These are phyloP conservation scores for Cylindrodendrum hubeiense DNA, from an alignment of 2,329 filamentous ascomycete species.

Conservation along the genomic window DNA sequence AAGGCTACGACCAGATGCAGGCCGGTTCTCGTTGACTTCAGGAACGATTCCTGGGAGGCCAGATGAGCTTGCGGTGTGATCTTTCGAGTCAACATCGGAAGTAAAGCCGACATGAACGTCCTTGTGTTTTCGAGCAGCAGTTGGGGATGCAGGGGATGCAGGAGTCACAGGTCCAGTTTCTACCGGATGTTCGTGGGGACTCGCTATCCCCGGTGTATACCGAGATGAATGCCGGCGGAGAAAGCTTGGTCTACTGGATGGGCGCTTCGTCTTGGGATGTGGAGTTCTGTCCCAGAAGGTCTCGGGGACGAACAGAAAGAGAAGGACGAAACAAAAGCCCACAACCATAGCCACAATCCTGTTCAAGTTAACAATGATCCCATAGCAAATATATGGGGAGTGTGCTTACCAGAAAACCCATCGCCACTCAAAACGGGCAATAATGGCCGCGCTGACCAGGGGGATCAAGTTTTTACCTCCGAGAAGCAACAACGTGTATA, in stretches of 20 bases:
- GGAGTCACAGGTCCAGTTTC: conserved; percentile 17
- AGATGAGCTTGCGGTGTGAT: not conserved
- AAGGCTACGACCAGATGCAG: not conserved
- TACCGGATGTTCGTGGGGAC: conserved; percentile 9
- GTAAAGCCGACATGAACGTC: conserved; percentile 51
- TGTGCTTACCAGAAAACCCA: conserved; percentile 85
- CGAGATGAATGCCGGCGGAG: conserved; percentile 63
- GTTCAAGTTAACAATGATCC: not conserved
- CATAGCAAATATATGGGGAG: too few species aligned
- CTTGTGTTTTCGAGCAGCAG: conserved; percentile 38
- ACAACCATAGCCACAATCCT: conserved; percentile 88
- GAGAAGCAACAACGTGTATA: conserved; percentile 90
- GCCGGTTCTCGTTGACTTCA: not conserved
- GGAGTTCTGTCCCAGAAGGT: conserved; percentile 95
- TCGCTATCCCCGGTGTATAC: conserved; percentile 36
- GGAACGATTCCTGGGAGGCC: not conserved
- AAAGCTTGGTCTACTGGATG: conserved; percentile 58
- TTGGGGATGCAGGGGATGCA: conserved; percentile 24
- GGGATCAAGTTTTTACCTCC: conserved; percentile 94
- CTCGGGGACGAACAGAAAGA: conserved; percentile 94
- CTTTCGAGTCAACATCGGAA: conserved; percentile 7
- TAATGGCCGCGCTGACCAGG: conserved; percentile 86
- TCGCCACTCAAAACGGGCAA: conserved; percentile 83
- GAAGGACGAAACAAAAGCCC: conserved; percentile 74
- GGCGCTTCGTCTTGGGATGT: conserved; percentile 38